Evolutionary conservation across 78 protist genomes (phyloP), one percentile per base, ranked within the genome.

Genomic region (Tieghemostelium lacteum): DNA sequence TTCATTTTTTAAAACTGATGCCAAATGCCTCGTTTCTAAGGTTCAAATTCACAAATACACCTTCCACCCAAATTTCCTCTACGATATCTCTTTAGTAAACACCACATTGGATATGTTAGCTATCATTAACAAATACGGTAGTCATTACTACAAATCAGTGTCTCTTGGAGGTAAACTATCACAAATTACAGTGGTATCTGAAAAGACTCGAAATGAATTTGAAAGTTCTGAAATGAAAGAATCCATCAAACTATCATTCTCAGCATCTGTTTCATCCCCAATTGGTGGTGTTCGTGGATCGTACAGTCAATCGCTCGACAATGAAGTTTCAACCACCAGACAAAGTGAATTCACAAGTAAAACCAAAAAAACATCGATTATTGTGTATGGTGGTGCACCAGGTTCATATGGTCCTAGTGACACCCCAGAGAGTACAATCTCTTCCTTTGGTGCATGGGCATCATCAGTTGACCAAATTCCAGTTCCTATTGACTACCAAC

Each of bases 401-500:
- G 54, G 24, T 16, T 8, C 54, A 49, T 49, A 16, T 49, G 12
- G 54, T 49, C 54, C 54, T 16, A 12, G 24, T 49, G 24, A 49
- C 8, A 12, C 8, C 12, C 24, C 24, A 49, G 54, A n/a, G n/a
- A n/a, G 39, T 20, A 20, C 71, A 54, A 16, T 12, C 8, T 28
- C 42, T 10, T 31, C 70, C 16, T 75, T 39, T 24, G 63, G 86
- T 34, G 86, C 8, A 7, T 75, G 86, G 86, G 86, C 86, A 40
- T 2, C 20, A 60, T 39, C 86, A 2, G 34, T 54, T 3, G 86
- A 75, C 24, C 26, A 28, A 10, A 8, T 75, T 14, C 86, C 86
- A 6, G 33, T 60, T 2, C 86, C 86, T 10, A 19, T 75, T 16
- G 69, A 75, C 24, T 58, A 57, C 19, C 49, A 26, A 20, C 62